Base-by-base conservation (phyloP, 2,329 filamentous ascomycete genomes). In the Fonsecaea pedrosoi region DNA sequence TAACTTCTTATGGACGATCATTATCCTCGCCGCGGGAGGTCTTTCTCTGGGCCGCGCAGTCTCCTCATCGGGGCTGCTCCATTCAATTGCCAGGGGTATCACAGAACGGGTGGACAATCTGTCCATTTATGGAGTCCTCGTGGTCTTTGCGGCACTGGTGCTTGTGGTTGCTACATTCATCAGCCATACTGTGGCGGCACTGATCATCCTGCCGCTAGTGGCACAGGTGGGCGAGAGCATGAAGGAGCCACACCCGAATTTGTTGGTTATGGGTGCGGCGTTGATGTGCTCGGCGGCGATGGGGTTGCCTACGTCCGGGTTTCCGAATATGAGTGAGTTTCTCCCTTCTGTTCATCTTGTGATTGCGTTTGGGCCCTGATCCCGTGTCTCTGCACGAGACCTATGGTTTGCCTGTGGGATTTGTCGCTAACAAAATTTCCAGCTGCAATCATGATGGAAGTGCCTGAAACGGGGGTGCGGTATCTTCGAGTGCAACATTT, bases 371-470 rank as follows among this genome's bases (percentile, higher is more conserved):
- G 10, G n/a, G 10, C 1, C 54, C 4, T 37, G 30, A 5, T 15
- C 9, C 18, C 35, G 13, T n/a, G 35, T 50, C 12, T 50, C 25
- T 25, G 25, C 25, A 25, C 25, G 25, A 25, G 25, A 2, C 1
- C 25, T 3, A 25, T 25, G 2, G 25, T 25, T 25, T 25, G 25
- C 25, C 25, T 25, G 1, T 8, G 15, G 40, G 35, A 18, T 18
- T 12, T 45, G 40, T 18, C n/a, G 45, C 45, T 50, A 50, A 50
- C 45, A 7, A 12, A 12, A 57, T 34, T 1, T 50, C 42, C 70
- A 96, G 92, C 95, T 75, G 95, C 95, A 3, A 98, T 99, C 75
- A 98, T 99, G 95, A 98, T 98, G 85, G 95, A 99, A 80, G 94
- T 99, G 74, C 87, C 92, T 0, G 86, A 90, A 70, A 96, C 94